These are phyloP conservation scores for Auricularia auricula-judae DNA, from an alignment of 768 basidiomycete genomes.

Conservation along the genomic window DNA sequence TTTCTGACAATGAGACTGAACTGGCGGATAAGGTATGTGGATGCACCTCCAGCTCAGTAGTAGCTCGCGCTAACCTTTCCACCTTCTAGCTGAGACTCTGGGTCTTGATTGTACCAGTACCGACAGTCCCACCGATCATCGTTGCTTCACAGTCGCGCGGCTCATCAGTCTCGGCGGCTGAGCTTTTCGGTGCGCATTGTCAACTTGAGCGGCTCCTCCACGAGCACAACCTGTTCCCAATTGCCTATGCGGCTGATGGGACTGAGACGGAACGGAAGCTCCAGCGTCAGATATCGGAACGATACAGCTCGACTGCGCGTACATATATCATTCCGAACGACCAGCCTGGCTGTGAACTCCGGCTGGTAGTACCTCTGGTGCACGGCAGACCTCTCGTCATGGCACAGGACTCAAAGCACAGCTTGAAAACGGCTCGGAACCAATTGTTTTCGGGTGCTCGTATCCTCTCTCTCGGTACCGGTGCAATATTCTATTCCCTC, in stretches of 20 bases:
- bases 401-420: conserved; percentile 28
- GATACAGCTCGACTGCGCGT: not conserved
- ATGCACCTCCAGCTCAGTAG: not conserved
- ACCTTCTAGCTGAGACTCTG: conserved; percentile 23
- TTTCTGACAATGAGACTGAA: conserved; percentile 6
- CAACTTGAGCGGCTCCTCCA: not conserved
- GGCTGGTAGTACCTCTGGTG: conserved; percentile 8
- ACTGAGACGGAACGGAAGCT: conserved; percentile 20
- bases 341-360: conserved; percentile 3
- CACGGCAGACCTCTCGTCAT: conserved; percentile 15
- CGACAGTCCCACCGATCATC: conserved; percentile 24
- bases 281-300: conserved; percentile 11
- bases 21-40: conserved; percentile 12
- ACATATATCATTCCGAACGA: not conserved
- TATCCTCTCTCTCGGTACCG: conserved; percentile 15
- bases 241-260: conserved; percentile 27
- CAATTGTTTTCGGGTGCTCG: conserved; percentile 25
- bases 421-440: conserved; percentile 24
- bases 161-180: not conserved
- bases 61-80: not conserved
- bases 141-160: conserved; percentile 15
- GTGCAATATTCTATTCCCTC: conserved; percentile 10
- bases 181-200: not conserved
- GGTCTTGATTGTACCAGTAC: conserved; percentile 20
- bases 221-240: conserved; percentile 12